phyloP scores from a whole-genome alignment of 2,329 filamentous ascomycete genomes.

The Pyrenochaeta sp. region DNA sequence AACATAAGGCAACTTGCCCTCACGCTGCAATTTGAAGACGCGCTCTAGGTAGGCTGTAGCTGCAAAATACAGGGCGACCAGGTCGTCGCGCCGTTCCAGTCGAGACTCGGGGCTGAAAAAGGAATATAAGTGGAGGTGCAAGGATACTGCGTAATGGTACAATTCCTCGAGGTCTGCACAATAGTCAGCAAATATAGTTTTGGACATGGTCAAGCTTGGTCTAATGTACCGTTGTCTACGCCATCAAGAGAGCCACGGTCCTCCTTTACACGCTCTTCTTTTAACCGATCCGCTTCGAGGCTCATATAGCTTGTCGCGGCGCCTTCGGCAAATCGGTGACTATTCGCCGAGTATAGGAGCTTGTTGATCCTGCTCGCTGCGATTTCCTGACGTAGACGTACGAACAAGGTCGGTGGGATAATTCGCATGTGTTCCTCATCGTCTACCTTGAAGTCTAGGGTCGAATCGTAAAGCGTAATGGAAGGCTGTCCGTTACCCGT shows the following conservation, averaged over 20 bases:
- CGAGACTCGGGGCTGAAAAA: slow-evolving; percentile 82
- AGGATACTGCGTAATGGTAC: slow-evolving; percentile 74
- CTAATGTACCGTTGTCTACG: slow-evolving; percentile 41
- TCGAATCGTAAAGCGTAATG: slow-evolving; percentile 80
- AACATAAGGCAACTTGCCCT: slow-evolving; percentile 69
- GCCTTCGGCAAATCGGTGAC: slow-evolving; percentile 40
- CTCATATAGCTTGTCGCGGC: slow-evolving; percentile 46
- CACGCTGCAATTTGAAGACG: slow-evolving; percentile 61
- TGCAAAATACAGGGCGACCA: slow-evolving; percentile 78
- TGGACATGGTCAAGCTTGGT: background rate
- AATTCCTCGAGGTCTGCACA: slow-evolving; percentile 59
- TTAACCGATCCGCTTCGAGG: slow-evolving; percentile 47
- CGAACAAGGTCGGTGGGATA: slow-evolving; percentile 46
- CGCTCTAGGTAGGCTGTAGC: slow-evolving; percentile 73
- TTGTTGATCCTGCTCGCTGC: slow-evolving; percentile 50
- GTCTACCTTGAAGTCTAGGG: slow-evolving; percentile 57
- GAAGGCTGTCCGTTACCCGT: slow-evolving; percentile 85
- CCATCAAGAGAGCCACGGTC: slow-evolving; percentile 38
- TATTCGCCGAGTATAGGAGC: slow-evolving; percentile 47
- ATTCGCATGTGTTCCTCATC: slow-evolving; percentile 50
- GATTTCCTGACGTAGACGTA: slow-evolving; percentile 50
- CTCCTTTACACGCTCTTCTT: slow-evolving; percentile 41
- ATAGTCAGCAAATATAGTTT: slow-evolving; percentile 51
- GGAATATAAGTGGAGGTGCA: slow-evolving; percentile 79
- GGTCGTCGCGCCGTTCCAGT: slow-evolving; percentile 65